Evolutionary conservation across 2,329 filamentous ascomycete species (phyloP).

Genomic region (Arthrobotrys entomopaga): DNA sequence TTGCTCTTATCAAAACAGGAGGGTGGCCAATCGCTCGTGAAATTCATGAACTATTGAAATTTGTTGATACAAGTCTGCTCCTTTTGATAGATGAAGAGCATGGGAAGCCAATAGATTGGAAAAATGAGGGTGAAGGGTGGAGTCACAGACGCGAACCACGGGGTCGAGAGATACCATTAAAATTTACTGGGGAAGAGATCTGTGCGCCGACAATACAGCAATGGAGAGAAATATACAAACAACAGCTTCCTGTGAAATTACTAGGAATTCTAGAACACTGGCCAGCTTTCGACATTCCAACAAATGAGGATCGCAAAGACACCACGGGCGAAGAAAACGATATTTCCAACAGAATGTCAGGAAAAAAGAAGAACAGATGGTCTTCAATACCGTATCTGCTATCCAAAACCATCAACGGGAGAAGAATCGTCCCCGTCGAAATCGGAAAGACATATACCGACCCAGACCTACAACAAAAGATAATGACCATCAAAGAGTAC

Average conservation of each 20-base stretch:
- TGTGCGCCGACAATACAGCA: slow-evolving; percentile 2
- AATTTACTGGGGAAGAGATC: slow-evolving; percentile 12
- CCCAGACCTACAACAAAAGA: slow-evolving; percentile 81
- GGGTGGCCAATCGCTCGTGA: slow-evolving; percentile 32
- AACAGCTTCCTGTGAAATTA: slow-evolving; percentile 31
- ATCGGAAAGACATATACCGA: slow-evolving; percentile 89
- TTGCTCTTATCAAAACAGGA: slow-evolving; percentile 45
- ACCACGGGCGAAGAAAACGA: neutral
- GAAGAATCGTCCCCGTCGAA: slow-evolving; percentile 85
- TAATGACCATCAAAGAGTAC: slow-evolving; percentile 79
- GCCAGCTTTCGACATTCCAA: slow-evolving; percentile 35
- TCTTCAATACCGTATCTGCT: slow-evolving; percentile 77
- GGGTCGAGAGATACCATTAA: neutral
- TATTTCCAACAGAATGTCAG: neutral
- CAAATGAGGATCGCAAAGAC: neutral
- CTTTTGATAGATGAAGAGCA: slow-evolving; percentile 16
- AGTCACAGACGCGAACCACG: neutral
- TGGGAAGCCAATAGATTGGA: slow-evolving; percentile 9
- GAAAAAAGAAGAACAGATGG: slow-evolving; percentile 67
- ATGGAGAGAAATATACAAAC: slow-evolving; percentile 34
- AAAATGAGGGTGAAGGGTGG: neutral
- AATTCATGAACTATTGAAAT: slow-evolving; percentile 25
- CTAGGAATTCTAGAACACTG: slow-evolving; percentile 28
- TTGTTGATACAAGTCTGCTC: slow-evolving; percentile 23
- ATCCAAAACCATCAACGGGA: slow-evolving; percentile 76